Base-by-base conservation (phyloP, 257 asterid genomes). In the Jasminum sambac region DNA sequence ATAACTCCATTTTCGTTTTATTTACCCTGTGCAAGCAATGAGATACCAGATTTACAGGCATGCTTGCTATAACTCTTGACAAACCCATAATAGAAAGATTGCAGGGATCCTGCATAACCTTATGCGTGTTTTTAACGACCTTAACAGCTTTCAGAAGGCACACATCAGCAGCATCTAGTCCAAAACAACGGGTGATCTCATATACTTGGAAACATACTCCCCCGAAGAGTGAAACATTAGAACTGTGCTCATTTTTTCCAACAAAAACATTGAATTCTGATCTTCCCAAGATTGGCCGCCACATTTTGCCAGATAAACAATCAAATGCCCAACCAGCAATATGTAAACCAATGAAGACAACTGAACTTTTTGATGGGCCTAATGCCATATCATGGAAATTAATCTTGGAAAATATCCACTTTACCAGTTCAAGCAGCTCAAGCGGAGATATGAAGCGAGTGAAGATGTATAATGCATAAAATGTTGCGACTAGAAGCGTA, bases 61-160 rank as follows among this genome's bases (percentile, higher is more conserved):
- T 72, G 70, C 77, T 66, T 48, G 91, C 76, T 25, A 85, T 65
- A 76, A 85, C 84, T 85, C 93, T 86, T 55, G 87, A 87, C 66
- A 84, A 48, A 77, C 72, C 81, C 94, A 85, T 82, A 72, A 77
- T 58, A 39, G 84, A 81, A 64, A 78, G 78, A 66, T 78, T 78
- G 71, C 74, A 68, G n/a, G 78, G 64, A 61, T 72, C 65, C 80
- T 80, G 83, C 77, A 69, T 62, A 72, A 70, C 77, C 67, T 73
- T 80, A 44, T 70, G 89, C 71, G 62, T 52, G 80, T 83, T 79
- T 62, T 19, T 52, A 6, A 84, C 81, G 9, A 86, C 81, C 80
- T 79, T 90, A 60, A 87, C 74, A 72, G 96, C 96, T 76, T 89
- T 87, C 43, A 89, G 87, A 75, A 90, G 85, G 78, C 96, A 90